These are phyloP conservation scores for Xylaria sp. DNA, from an alignment of 2,329 filamentous ascomycete genomes.

Conservation along the genomic window DNA sequence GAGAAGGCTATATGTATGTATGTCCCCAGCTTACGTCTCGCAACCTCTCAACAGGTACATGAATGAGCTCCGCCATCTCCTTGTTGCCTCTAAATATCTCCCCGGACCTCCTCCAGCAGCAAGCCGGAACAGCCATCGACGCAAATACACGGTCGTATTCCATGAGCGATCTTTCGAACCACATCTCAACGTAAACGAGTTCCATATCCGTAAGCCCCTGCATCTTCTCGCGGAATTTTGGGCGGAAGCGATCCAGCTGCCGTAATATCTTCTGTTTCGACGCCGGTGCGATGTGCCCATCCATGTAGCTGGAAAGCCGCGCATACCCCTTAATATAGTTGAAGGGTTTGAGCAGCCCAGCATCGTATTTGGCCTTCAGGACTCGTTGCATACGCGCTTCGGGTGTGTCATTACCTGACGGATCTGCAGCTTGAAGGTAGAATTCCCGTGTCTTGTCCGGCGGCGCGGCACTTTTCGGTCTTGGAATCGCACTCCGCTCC, in stretches of 20 bases:
- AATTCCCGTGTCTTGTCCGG: conserved; percentile 83
- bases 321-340: conserved; percentile 98
- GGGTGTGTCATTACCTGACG: conserved; percentile 81
- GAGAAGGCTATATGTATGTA: not conserved
- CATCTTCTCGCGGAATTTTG: conserved; percentile 95
- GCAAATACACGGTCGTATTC: conserved; percentile 98
- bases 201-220: conserved; percentile 92
- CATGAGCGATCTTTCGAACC: conserved; percentile 96
- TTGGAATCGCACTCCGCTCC: conserved; percentile 61
- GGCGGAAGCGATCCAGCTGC: conserved; percentile 89
- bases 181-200: conserved; percentile 95
- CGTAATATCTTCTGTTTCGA: conserved; percentile 91
- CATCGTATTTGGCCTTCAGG: conserved; percentile 93
- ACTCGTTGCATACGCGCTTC: conserved; percentile 96
- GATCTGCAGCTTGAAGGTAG: conserved; percentile 95
- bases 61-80: conserved; percentile 96
- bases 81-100: conserved; percentile 98
- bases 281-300: conserved; percentile 79
- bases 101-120: conserved; percentile 94
- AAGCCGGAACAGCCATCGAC: conserved; percentile 97
- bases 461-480: conserved; percentile 65
- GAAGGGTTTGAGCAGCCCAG: conserved; percentile 92
- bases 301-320: conserved; percentile 87
- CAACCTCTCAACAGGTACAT: conserved; percentile 87
- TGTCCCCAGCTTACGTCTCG: conserved; percentile 76